Conservation (phyloP, 2,329 filamentous ascomycete genomes). For the Magnaporthiopsis poae region DNA sequence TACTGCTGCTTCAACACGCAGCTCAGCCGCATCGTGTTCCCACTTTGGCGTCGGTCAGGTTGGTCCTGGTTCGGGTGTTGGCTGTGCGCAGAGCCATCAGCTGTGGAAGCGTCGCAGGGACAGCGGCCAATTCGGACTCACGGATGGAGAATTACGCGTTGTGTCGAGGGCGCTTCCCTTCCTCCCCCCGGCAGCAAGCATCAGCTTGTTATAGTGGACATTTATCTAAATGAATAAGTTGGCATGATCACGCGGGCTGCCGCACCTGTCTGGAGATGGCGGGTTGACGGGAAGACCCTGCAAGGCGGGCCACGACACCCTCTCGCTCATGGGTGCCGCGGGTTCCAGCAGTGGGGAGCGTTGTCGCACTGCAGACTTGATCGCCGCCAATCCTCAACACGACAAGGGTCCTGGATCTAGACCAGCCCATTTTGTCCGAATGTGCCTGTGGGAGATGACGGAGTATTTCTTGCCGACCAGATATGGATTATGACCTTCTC, state of each 20-base stretch:
- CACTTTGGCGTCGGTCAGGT: not conserved
- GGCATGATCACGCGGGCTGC: not conserved
- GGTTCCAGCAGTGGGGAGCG: too few species aligned
- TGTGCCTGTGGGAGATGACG: too few species aligned
- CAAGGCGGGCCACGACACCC: not conserved
- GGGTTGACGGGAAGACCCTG: not conserved
- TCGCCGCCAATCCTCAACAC: too few species aligned
- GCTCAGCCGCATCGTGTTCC: not conserved
- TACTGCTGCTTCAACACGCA: not conserved
- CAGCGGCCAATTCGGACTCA: not conserved
- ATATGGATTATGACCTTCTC: too few species aligned
- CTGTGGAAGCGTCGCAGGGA: not conserved
- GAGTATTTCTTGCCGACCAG: too few species aligned
- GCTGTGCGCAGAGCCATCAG: not conserved
- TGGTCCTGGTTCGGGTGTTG: not conserved
- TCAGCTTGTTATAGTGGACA: too few species aligned
- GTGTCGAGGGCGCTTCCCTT: not conserved
- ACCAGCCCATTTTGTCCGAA: too few species aligned
- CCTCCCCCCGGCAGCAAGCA: too few species aligned
- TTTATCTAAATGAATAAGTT: not conserved
- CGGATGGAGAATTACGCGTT: too few species aligned
- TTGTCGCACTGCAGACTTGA: too few species aligned
- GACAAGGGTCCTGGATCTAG: too few species aligned
- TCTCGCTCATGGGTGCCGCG: not conserved
- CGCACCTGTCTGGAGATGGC: not conserved